A percentile compares a stretch with the other conserved stretches of the same genome.
Conservation (phyloP, 768 basidiomycete species). For the Auriculariales sp. region DNA sequence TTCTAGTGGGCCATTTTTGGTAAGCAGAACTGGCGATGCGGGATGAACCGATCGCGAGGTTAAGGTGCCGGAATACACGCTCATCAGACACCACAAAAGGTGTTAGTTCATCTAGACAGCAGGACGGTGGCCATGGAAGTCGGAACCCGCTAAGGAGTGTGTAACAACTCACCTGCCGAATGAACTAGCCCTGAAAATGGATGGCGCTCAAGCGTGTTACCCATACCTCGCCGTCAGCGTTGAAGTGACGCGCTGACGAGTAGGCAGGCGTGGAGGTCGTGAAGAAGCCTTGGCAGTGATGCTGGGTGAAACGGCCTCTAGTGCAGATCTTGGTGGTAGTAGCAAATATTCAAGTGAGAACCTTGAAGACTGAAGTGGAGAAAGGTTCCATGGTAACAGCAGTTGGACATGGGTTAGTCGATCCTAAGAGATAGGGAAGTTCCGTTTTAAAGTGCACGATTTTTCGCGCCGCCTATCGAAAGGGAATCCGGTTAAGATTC, state of each 20-base stretch:
- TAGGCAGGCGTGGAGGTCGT: slow-evolving; percentile 69
- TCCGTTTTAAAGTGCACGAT: slow-evolving; percentile 55
- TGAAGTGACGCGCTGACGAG: slow-evolving; percentile 57
- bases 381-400: slow-evolving; percentile 80
- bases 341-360: slow-evolving; percentile 81
- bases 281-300: slow-evolving; percentile 68
- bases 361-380: slow-evolving; percentile 81
- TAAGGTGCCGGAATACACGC: slow-evolving; percentile 68
- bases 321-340: slow-evolving; percentile 83
- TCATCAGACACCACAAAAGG: slow-evolving; percentile 32
- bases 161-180: slow-evolving; percentile 85
- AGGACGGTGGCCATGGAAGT: slow-evolving; percentile 81
- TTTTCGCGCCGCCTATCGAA: slow-evolving; percentile 54
- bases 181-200: slow-evolving; percentile 85
- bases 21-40: slow-evolving; percentile 60
- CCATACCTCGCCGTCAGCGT: slow-evolving; percentile 71
- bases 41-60: slow-evolving; percentile 58
- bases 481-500: slow-evolving; percentile 71
- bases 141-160: slow-evolving; percentile 77
- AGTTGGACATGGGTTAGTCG: slow-evolving; percentile 79
- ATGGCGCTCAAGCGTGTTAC: slow-evolving; percentile 80
- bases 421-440: slow-evolving; percentile 68
- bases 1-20: slow-evolving; percentile 63
- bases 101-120: slow-evolving; percentile 82
- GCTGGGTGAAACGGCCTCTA: slow-evolving; percentile 62